Conservation (phyloP, 1,284 basidiomycete species). For the Pyrrhoderma noxium region DNA sequence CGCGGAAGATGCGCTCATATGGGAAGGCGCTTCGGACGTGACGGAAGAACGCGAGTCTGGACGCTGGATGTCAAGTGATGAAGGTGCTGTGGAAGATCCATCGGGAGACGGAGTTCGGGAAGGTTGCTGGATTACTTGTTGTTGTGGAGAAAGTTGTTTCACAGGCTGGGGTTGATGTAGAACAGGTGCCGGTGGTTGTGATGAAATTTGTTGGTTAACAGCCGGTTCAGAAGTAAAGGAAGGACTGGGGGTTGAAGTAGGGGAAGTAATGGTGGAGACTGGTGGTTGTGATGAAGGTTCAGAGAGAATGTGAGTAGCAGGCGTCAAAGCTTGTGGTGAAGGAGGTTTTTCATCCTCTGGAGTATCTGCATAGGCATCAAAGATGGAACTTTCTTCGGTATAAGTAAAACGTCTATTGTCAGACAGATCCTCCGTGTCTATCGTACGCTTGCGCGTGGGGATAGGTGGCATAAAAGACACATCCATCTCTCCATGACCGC, state of each 20-base stretch:
- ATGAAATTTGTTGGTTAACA: constrained; percentile 8
- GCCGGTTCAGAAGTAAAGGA: constrained; percentile 4
- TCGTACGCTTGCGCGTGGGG: constrained; percentile 4
- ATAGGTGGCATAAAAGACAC: constrained; percentile 13
- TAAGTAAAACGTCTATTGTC: constrained; percentile 55
- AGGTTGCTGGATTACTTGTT: constrained; percentile 29
- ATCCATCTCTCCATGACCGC: constrained; percentile 53
- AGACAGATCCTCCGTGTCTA: constrained; percentile 20
- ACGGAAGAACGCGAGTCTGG: constrained; percentile 20
- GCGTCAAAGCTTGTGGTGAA: constrained; percentile 23
- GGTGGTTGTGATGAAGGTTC: constrained; percentile 17
- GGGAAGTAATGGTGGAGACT: not conserved
- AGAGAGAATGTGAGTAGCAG: constrained; percentile 27
- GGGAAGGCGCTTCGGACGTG: constrained; percentile 26
- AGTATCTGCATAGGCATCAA: constrained; percentile 69
- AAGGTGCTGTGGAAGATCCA: constrained; percentile 23
- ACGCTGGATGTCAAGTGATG: constrained; percentile 13
- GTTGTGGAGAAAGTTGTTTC: constrained; percentile 28
- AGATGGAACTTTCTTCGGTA: constrained; percentile 73
- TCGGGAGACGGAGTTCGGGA: constrained; percentile 42
- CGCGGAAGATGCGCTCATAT: constrained; percentile 27
- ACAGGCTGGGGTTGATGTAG: constrained; percentile 53
- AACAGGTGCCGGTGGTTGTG: constrained; percentile 32
- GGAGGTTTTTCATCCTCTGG: constrained; percentile 43
- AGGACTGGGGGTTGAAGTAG: not conserved